Conservation (phyloP, 2,329 filamentous ascomycete species). For the Verticillium longisporum region DNA sequence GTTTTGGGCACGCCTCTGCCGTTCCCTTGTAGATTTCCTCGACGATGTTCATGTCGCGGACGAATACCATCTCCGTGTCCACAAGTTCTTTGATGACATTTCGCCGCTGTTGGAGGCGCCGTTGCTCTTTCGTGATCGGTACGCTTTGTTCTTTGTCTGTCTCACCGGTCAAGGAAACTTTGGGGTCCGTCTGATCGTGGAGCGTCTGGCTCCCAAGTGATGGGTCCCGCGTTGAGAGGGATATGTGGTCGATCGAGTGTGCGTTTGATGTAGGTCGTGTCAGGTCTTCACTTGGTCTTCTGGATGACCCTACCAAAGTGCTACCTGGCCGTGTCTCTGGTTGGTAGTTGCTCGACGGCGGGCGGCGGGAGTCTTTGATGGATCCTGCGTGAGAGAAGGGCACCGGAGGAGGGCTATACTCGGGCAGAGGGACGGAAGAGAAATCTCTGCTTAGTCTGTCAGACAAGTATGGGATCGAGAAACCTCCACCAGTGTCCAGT, state of each 20-base stretch:
- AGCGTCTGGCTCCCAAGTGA: conserved; percentile 28
- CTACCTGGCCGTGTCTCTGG: conserved; percentile 34
- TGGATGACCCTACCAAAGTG: conserved; percentile 33
- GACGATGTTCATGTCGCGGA: conserved; percentile 93
- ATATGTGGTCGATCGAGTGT: conserved; percentile 39
- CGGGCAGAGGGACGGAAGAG: conserved; percentile 31
- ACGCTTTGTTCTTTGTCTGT: conserved; percentile 30
- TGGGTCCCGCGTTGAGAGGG: conserved; percentile 33
- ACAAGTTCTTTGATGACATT: conserved; percentile 87
- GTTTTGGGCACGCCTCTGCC: conserved; percentile 70
- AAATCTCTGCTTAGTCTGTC: conserved; percentile 21
- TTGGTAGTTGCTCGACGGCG: conserved; percentile 32
- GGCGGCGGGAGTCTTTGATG: conserved; percentile 18
- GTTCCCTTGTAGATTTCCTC: conserved; percentile 98
- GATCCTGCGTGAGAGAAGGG: conserved; percentile 29
- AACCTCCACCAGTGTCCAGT: conserved; percentile 43
- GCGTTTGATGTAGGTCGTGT: conserved; percentile 34
- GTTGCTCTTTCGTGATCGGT: conserved; percentile 49
- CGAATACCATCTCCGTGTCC: conserved; percentile 86
- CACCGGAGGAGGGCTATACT: conserved; percentile 44
- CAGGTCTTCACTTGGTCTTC: conserved; percentile 38
- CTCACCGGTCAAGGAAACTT: conserved; percentile 20
- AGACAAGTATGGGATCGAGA: conserved; percentile 39
- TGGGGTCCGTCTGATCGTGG: conserved; percentile 28
- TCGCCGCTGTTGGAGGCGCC: conserved; percentile 71